Evolutionary conservation across 352 stramenopile species (phyloP).

Genomic region (Blastocystis sp.): DNA sequence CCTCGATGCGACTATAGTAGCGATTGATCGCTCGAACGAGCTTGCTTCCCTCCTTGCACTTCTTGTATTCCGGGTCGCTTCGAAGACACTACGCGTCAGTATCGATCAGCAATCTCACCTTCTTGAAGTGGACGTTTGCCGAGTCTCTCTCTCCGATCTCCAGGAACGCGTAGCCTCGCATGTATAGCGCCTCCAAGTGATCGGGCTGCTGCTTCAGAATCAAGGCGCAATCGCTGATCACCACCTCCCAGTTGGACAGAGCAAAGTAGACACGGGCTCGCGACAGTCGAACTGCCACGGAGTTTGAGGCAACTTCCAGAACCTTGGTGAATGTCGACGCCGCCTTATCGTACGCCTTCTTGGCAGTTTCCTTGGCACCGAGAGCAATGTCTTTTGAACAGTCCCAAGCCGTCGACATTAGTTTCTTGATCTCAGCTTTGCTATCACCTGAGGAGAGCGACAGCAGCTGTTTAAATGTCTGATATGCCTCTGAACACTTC

Average conservation of each 20-base stretch:
- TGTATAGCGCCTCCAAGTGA: background rate
- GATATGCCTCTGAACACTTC: constrained; percentile 19
- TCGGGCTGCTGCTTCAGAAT: background rate
- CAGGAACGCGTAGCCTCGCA: constrained; percentile 36
- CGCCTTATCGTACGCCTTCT: background rate
- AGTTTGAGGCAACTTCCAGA: background rate
- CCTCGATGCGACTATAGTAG: background rate
- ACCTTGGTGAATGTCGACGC: constrained; percentile 21
- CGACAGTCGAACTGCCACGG: background rate
- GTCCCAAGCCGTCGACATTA: background rate
- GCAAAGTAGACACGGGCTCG: background rate
- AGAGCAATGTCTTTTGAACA: background rate
- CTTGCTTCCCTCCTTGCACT: constrained; percentile 44
- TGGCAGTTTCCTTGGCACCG: background rate
- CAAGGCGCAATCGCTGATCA: background rate
- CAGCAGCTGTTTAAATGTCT: background rate
- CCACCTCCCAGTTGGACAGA: background rate
- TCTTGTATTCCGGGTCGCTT: constrained; percentile 19
- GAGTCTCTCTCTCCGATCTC: background rate
- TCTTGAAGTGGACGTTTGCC: constrained; percentile 51
- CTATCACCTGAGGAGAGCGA: background rate
- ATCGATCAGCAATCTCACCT: background rate
- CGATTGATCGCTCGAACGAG: background rate
- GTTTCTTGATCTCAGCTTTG: constrained; percentile 21
- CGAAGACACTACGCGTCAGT: constrained; percentile 9